Evolutionary conservation across 495 filamentous ascomycete species (phyloP).

Genomic region (Aspergillus sclerotiicarbonarius): DNA sequence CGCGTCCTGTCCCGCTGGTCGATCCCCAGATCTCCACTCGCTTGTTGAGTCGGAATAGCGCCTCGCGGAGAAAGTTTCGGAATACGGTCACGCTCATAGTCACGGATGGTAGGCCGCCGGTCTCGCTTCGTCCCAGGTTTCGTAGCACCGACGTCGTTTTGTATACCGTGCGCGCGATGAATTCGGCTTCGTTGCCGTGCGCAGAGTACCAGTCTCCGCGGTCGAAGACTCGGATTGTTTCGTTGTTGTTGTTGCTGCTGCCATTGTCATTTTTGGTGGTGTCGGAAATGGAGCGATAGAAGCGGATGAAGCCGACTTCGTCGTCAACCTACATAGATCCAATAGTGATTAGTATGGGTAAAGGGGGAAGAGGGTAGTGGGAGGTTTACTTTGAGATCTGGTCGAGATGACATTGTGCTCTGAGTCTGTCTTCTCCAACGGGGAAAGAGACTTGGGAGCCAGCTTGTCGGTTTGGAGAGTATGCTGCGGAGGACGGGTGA

Average conservation of each 20-base stretch:
- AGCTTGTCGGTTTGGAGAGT: constrained; percentile 5
- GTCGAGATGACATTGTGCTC: constrained; percentile 77
- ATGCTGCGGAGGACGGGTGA: constrained; percentile 1
- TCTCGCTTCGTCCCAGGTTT: constrained; percentile 79
- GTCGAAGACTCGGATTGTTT: constrained; percentile 80
- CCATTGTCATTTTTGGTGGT: constrained; percentile 61
- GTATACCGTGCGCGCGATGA: constrained; percentile 93
- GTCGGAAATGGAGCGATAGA: constrained; percentile 76
- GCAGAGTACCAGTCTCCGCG: constrained; percentile 94
- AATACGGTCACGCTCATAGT: constrained; percentile 93
- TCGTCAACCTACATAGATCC: constrained; percentile 75
- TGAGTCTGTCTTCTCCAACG: constrained; percentile 17
- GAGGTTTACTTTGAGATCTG: constrained; percentile 74
- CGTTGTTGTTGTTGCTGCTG: constrained; percentile 65
- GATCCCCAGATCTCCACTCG: constrained; percentile 87
- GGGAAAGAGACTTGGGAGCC: constrained; percentile 8
- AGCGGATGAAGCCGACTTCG: constrained; percentile 91
- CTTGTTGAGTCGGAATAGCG: constrained; percentile 85
- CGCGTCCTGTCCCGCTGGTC: constrained; percentile 33
- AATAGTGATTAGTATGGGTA: not conserved
- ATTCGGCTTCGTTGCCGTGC: constrained; percentile 87
- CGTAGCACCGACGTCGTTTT: constrained; percentile 95
- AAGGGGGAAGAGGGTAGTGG: not conserved
- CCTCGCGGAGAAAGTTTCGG: constrained; percentile 92
- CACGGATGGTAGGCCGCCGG: constrained; percentile 82